Base-by-base conservation (phyloP, 2,329 filamentous ascomycete genomes). In the Cryphonectria carpinicola region DNA sequence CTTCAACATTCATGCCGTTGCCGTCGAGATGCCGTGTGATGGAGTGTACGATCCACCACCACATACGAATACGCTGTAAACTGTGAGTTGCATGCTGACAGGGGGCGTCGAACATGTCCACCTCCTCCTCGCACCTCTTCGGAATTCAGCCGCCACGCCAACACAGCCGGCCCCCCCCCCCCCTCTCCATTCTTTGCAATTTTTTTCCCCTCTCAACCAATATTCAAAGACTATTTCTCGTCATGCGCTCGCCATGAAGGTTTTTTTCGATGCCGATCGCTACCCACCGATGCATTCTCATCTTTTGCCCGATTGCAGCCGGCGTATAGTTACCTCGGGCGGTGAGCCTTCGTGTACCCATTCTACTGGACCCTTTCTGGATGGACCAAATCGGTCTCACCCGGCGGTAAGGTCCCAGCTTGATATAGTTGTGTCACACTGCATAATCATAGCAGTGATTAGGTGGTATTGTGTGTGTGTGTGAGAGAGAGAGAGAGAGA, bases 401-500 rank as follows among this genome's bases (percentile, higher is more conserved):
- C 58, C 35, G 35, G 32, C 35, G 35, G 32, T 35, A 10, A 67
- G 56, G 65, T 19, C 49, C 43, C 46, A 41, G 49, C 46, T 43
- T 41, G 39, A 60, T n/a, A 37, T 32, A n/a, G 67, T 25, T 13
- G 67, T 66, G 70, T 37, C 28, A 63, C 66, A 56, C 39, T 49
- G 25, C 46, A 69, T n/a, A 32, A 52, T 32, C 14, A 46, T 60
- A 14, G 25, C 17, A 32, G n/a, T 32, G 39, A 37, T 60, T 32
- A 32, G 17, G 61, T 54, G 28, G 52, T 28, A 49, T 52, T 62
- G 52, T 32, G 32, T 32, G 32, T 32, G 32, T 4, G 32, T 32
- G 32, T 3, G 32, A 32, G 32, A 32, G 32, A 32, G 32, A 32
- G 32, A 41, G 13, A 39, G 35, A 41, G 41, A 65, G 52, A 7